Evolutionary conservation across 1,284 basidiomycete species (phyloP), one percentile per base, ranked within the genome.

Genomic region (Melampsora americana): DNA sequence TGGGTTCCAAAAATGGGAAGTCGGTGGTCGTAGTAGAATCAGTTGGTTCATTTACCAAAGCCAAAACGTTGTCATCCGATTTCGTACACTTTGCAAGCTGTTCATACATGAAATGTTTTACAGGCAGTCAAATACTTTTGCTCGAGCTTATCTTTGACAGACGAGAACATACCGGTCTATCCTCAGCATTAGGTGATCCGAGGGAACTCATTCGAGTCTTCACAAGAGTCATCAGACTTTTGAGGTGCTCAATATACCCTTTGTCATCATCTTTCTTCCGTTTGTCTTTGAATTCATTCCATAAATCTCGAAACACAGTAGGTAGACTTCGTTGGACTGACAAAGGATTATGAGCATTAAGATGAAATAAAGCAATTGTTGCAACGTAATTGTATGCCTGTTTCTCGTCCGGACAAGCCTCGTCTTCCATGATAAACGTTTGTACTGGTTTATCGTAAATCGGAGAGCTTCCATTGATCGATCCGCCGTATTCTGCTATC

Each of bases 301-400:
- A 99, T 50, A 98, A 85, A 80, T 94, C 91, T 76, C 93, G 87
- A 82, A 90, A 96, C 12, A 88, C 87, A 0, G 90, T 86, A n/a
- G 94, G 92, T 28, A 99, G 85, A 35, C 80, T 79, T 23, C 83
- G 81, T 77, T 83, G 80, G 1, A 80, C 78, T 7, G 82, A 80
- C 42, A 81, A 80, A 69, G 81, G 81, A 23, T 81, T 80, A 30
- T 81, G 80, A 53, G 81, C 78, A 69, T 77, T 79, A 23, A 82
- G 62, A 30, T 79, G 78, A 44, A 81, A 81, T 39, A 99, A 85
- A 0, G 93, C 94, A 32, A 95, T 84, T 1, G 91, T 92, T 1
- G 95, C 88, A 69, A 96, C 87, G 80, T 93, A 97, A 80, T 98
- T 90, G 81, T 95, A 92, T 3, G 95, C 93, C 81, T 98, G 92